Evolutionary conservation across 139 green algal genomes (phyloP).

Genomic region (Chlamydomonas sp.): DNA sequence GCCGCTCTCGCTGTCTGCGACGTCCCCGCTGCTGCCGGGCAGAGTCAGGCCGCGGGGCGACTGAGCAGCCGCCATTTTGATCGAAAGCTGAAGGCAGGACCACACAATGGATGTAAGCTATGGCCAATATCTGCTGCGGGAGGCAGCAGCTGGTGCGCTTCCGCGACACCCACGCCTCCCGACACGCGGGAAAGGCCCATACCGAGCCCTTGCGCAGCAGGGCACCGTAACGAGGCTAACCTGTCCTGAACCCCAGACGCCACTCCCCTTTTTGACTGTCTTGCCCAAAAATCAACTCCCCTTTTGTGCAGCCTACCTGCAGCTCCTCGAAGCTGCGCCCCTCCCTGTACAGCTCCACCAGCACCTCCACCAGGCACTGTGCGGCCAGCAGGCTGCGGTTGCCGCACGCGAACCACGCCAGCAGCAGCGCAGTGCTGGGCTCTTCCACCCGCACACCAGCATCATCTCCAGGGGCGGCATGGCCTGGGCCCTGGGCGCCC

Average conservation of each 20-base stretch:
- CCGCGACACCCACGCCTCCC: too few relatives aligned
- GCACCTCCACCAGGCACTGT: slow-evolving; percentile 75
- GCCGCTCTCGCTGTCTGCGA: too few relatives aligned
- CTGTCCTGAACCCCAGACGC: not conserved
- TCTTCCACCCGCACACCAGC: not conserved
- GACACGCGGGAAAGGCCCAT: too few relatives aligned
- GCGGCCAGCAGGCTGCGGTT: slow-evolving; percentile 68
- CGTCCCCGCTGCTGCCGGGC: too few relatives aligned
- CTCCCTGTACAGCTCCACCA: slow-evolving; percentile 43
- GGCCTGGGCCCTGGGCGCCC: not conserved
- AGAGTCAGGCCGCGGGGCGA: too few relatives aligned
- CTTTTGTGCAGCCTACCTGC: slow-evolving; percentile 6
- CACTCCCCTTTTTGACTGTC: not conserved
- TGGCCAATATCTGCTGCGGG: too few relatives aligned
- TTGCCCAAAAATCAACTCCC: not conserved
- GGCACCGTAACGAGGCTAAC: not conserved
- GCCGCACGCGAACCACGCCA: slow-evolving; percentile 61
- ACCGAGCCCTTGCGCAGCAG: too few relatives aligned
- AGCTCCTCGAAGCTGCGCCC: slow-evolving; percentile 38
- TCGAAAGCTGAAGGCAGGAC: too few relatives aligned
- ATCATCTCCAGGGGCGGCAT: too few relatives aligned
- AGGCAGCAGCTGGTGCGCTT: too few relatives aligned
- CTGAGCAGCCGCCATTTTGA: too few relatives aligned
- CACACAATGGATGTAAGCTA: too few relatives aligned
- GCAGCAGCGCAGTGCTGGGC: slow-evolving; percentile 54